Evolutionary conservation across 305 asterid genomes (phyloP), one percentile per base, ranked within the genome.

Genomic region (Caryopteris hybrid): DNA sequence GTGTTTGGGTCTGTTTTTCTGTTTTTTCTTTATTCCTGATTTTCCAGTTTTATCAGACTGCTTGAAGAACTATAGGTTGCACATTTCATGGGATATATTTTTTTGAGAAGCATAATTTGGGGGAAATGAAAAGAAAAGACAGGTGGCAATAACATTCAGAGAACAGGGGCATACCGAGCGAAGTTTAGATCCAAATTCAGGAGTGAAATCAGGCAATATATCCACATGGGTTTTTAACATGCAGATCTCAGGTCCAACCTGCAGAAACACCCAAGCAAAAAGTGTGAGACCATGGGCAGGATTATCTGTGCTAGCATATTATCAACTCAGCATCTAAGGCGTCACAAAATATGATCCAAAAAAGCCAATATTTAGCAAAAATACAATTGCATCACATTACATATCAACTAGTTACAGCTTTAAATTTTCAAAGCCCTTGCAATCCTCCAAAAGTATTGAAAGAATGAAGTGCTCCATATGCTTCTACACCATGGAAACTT

Each of bases 221-320:
- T 95, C 99, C 65, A 91, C 97, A 72, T 89, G 99, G 69, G 99
- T 95, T 81, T 95, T 95, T 66, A 95, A 79, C 95, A 95, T 76
- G 83, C 98, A 94, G 77, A 94, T 89, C 82, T 94, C 97, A 22
- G 91, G 96, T 71, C 97, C 97, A 74, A 88, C 99, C 99, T 94
- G 86, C 84, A 86, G 57, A 59, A 65, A 66, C 33, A 61, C 48
- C 16, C 52, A 68, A 38, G 21, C 29, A 70, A 42, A 66, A 66
- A 25, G 62, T 58, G 34, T 74, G 76, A 27, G 72, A 66, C 39
- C 21, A 59, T 11, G 57, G 22, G 33, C 52, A 18, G 41, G 66
- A 52, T 69, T 55, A 17, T 51, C 41, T 36, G 34, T 39, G 64
- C 59, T 22, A 61, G 43, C 14, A 5, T 54, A 54, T 60, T 62